Evolutionary conservation across 768 basidiomycete genomes (phyloP).

Genomic region (Antrodiella citrinella): DNA sequence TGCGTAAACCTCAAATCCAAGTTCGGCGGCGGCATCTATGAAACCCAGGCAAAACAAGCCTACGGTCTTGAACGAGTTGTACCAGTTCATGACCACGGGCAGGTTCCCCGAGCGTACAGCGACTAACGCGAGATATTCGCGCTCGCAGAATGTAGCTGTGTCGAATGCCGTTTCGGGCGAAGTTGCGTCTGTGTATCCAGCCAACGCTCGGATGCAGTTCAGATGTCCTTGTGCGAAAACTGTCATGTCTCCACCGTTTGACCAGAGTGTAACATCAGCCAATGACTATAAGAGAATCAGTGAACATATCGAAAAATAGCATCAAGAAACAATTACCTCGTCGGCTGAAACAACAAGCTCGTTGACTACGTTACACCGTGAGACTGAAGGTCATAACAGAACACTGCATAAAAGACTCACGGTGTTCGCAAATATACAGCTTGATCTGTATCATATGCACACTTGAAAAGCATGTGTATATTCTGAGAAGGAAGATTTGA

Average conservation of each 20-base stretch:
- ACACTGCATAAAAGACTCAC: conserved; percentile 38
- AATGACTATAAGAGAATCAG: conserved; percentile 33
- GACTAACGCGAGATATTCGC: conserved; percentile 39
- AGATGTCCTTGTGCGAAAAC: conserved; percentile 48
- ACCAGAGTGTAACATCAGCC: conserved; percentile 48
- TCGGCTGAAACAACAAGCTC: conserved; percentile 51
- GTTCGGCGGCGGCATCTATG: conserved; percentile 45
- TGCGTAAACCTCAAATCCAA: conserved; percentile 57
- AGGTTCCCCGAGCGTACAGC: conserved; percentile 38
- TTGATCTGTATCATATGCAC: conserved; percentile 47
- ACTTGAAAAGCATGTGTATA: conserved; percentile 50
- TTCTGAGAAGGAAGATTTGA: conserved; percentile 1
- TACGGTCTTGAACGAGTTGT: conserved; percentile 64
- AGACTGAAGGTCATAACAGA: neutral
- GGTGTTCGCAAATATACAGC: conserved; percentile 53
- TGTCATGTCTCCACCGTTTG: conserved; percentile 43
- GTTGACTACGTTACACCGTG: conserved; percentile 33
- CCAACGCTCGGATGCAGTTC: conserved; percentile 57
- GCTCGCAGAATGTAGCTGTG: conserved; percentile 51
- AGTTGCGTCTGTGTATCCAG: conserved; percentile 45
- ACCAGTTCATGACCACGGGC: conserved; percentile 55
- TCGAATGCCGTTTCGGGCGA: conserved; percentile 50
- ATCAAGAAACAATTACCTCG: conserved; percentile 35
- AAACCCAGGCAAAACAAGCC: conserved; percentile 56
- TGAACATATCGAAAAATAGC: neutral